A percentile compares a stretch with the other conserved stretches of the same genome.
These are phyloP conservation scores for Protomyces gravidus DNA, from an alignment of 1,139 yeast species.

Conservation along the genomic window DNA sequence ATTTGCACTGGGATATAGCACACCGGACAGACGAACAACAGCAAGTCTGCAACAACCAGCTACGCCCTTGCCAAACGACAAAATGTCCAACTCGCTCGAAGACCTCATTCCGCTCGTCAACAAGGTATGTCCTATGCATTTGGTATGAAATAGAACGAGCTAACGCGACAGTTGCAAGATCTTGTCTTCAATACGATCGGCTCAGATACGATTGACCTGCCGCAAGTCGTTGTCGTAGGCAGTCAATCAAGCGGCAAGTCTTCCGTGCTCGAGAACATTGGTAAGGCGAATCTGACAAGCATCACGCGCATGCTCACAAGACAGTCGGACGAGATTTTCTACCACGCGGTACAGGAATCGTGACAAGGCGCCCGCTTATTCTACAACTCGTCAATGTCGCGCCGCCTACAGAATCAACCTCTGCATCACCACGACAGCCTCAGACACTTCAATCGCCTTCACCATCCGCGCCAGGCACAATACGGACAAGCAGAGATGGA, in stretches of 20 bases:
- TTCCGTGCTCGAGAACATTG: constrained; percentile 77
- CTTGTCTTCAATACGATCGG: constrained; percentile 50
- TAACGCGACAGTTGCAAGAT: constrained; percentile 42
- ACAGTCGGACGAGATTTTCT: constrained; percentile 69
- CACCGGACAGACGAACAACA: not conserved
- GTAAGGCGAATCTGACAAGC: constrained; percentile 34
- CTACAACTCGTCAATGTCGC: constrained; percentile 56
- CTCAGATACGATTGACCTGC: constrained; percentile 63
- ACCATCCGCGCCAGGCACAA: not conserved
- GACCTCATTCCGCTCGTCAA: constrained; percentile 74
- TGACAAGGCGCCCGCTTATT: constrained; percentile 71
- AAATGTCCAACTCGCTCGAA: constrained; percentile 42
- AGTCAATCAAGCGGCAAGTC: constrained; percentile 80
- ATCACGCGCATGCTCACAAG: not conserved
- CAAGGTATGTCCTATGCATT: constrained; percentile 34
- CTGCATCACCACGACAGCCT: not conserved
- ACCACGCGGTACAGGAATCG: constrained; percentile 81
- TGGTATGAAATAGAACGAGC: not conserved
- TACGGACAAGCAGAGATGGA: constrained; percentile 15
- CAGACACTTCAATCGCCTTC: constrained; percentile 3
- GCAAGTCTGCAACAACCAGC: not conserved
- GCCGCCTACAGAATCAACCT: not conserved
- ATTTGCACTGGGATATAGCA: not conserved
- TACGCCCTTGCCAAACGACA: not conserved
- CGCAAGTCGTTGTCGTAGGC: constrained; percentile 81